Evolutionary conservation across 1,284 basidiomycete genomes (phyloP).

Genomic region (Cutaneotrichosporon cutaneum): DNA sequence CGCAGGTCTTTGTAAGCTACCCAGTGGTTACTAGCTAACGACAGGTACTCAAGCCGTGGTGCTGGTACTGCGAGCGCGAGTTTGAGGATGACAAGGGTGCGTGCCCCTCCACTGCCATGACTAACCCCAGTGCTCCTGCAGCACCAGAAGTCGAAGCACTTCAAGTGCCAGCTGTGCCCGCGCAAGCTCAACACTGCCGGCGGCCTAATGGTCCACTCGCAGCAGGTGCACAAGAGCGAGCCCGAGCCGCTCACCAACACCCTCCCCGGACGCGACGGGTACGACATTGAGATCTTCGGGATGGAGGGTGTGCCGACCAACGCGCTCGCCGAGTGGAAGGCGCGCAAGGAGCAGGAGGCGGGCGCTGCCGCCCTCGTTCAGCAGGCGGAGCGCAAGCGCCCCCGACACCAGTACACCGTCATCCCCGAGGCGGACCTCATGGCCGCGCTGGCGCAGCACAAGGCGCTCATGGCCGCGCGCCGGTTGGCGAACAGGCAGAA

Average conservation of each 20-base stretch:
- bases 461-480: conserved; percentile 79
- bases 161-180: conserved; percentile 95
- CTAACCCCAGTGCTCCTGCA: conserved; percentile 78
- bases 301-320: conserved; percentile 98
- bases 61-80: conserved; percentile 99
- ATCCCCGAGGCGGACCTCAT: conserved; percentile 79
- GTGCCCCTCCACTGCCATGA: not conserved
- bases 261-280: conserved; percentile 90
- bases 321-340: conserved; percentile 91
- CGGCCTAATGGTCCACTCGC: conserved; percentile 96
- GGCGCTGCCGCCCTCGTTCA: conserved; percentile 73
- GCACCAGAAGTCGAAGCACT: conserved; percentile 99
- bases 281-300: conserved; percentile 98
- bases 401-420: conserved; percentile 76
- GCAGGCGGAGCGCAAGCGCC: conserved; percentile 69
- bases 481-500: conserved; percentile 26
- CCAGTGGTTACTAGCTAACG: conserved; percentile 13
- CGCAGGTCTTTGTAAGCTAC: conserved; percentile 47
- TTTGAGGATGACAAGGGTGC: conserved; percentile 95
- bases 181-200: conserved; percentile 91
- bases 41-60: conserved; percentile 86
- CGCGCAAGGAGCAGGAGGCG: conserved; percentile 85
- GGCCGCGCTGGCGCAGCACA: conserved; percentile 83
- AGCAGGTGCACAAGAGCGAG: conserved; percentile 97
- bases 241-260: conserved; percentile 98